Evolutionary conservation across 345 rosid genomes (phyloP).

Genomic region (Salix purpurea): DNA sequence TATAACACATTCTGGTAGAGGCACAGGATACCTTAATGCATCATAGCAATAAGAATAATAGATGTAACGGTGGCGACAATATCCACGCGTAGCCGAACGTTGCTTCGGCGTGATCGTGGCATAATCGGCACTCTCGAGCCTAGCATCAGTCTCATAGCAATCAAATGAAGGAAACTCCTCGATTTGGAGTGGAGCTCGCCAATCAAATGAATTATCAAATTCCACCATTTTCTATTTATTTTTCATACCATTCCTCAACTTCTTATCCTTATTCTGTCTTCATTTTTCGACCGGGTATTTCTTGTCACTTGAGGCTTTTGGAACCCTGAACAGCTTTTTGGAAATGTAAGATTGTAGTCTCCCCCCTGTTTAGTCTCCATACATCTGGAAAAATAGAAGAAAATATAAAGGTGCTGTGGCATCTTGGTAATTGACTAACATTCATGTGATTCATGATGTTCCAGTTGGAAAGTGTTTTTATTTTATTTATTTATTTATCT

Average conservation of each 20-base stretch:
- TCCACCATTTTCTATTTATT: background rate
- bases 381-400: background rate
- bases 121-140: slow-evolving; percentile 41
- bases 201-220: no score
- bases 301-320: background rate
- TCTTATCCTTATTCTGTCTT: background rate
- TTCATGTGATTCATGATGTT: background rate
- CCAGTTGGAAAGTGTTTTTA: background rate
- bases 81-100: slow-evolving; percentile 50
- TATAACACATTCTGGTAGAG: slow-evolving; percentile 62
- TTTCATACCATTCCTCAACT: background rate
- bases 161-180: slow-evolving; percentile 30
- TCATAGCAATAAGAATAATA: slow-evolving; percentile 89
- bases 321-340: background rate
- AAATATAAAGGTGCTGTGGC: background rate
- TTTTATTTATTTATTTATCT: background rate
- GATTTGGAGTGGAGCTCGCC: slow-evolving; percentile 9
- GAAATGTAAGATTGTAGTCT: background rate
- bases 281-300: background rate
- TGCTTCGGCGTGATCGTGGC: slow-evolving; percentile 30
- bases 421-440: background rate
- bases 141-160: slow-evolving; percentile 29
- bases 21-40: slow-evolving; percentile 43
- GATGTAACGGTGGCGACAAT: slow-evolving; percentile 61
- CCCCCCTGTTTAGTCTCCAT: background rate